These are phyloP conservation scores for Mycena galopus DNA, from an alignment of 768 basidiomycete species.

Conservation along the genomic window DNA sequence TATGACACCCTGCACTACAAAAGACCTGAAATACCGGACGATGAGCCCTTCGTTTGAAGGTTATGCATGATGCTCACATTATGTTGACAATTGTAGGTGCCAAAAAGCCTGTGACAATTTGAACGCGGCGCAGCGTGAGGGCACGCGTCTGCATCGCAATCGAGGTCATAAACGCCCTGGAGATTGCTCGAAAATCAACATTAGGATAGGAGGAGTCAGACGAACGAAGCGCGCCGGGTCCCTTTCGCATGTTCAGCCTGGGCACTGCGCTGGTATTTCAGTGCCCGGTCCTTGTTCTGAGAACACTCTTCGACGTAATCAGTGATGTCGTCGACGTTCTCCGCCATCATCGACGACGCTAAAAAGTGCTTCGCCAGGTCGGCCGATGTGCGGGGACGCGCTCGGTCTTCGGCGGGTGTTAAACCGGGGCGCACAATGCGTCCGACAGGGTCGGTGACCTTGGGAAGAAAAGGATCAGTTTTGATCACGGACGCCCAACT, in stretches of 20 bases:
- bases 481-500: no score
- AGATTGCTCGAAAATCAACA: background rate
- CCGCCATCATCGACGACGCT: constrained; percentile 52
- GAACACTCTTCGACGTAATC: constrained; percentile 58
- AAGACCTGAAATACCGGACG: constrained; percentile 53
- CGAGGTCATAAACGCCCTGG: constrained; percentile 53
- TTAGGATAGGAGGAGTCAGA: background rate
- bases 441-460: constrained; percentile 66
- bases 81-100: constrained; percentile 46
- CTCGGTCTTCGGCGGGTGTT: constrained; percentile 44
- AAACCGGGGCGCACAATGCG: constrained; percentile 63
- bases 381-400: constrained; percentile 62
- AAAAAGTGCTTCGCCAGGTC: constrained; percentile 69
- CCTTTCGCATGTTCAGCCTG: constrained; percentile 65
- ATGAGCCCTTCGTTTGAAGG: constrained; percentile 56
- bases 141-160: constrained; percentile 54
- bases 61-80: constrained; percentile 38
- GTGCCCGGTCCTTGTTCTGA: constrained; percentile 60
- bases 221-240: constrained; percentile 53
- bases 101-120: constrained; percentile 53
- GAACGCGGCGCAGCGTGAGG: constrained; percentile 53
- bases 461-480: background rate
- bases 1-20: constrained; percentile 62
- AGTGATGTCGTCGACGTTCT: constrained; percentile 62
- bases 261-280: constrained; percentile 61